phyloP scores from a whole-genome alignment of 768 basidiomycete species.

The Psilocybe tampanensis region DNA sequence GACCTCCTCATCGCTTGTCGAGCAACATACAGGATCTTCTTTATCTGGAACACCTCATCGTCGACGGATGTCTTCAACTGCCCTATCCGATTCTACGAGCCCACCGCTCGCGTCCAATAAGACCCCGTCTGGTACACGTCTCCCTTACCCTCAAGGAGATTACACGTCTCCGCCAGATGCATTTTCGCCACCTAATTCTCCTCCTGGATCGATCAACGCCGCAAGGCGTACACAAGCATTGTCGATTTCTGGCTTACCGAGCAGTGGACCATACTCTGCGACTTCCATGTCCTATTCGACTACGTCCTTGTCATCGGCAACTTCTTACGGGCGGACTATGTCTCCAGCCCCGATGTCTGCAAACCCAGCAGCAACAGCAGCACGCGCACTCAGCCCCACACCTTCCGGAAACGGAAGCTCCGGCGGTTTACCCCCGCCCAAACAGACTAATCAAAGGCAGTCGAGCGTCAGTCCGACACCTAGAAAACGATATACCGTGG shows the following conservation, averaged over 20 bases:
- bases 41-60: conserved; percentile 39
- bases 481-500: conserved; percentile 85
- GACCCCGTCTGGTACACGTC: conserved; percentile 51
- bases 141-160: conserved; percentile 85
- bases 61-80: conserved; percentile 44
- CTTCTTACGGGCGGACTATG: conserved; percentile 32
- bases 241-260: conserved; percentile 46
- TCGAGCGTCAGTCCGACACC: conserved; percentile 73
- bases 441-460: conserved; percentile 38
- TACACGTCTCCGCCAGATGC: conserved; percentile 68
- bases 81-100: conserved; percentile 58
- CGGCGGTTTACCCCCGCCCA: conserved; percentile 47
- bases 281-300: conserved; percentile 21
- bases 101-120: conserved; percentile 57
- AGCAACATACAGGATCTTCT: conserved; percentile 28
- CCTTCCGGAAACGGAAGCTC: conserved; percentile 12
- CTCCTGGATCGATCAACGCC: conserved; percentile 56
- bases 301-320: conserved; percentile 25
- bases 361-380: conserved; percentile 9
- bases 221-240: conserved; percentile 47
- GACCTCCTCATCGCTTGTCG: conserved; percentile 46
- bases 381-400: conserved; percentile 23
- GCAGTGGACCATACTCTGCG: conserved; percentile 20
- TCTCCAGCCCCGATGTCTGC: conserved; percentile 22
- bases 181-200: conserved; percentile 45